These are phyloP conservation scores for Epichloe elymi DNA, from an alignment of 2,329 filamentous ascomycete genomes.

Conservation along the genomic window DNA sequence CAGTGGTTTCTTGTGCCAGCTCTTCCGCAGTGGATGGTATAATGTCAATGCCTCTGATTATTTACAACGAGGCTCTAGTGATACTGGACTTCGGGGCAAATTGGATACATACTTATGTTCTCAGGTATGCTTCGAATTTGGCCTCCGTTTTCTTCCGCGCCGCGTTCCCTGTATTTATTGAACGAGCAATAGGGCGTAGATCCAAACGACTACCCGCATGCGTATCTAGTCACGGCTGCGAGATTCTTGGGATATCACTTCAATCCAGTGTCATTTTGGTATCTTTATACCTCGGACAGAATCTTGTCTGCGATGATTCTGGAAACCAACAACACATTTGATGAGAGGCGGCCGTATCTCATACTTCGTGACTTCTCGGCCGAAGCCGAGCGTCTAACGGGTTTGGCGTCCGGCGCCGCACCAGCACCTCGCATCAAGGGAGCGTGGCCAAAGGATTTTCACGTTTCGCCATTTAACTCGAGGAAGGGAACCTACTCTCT, in stretches of 20 bases:
- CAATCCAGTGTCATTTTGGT: constrained; percentile 71
- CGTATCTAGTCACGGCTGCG: constrained; percentile 59
- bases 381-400: constrained; percentile 8
- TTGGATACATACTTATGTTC: constrained; percentile 44
- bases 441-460: constrained; percentile 57
- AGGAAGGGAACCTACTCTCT: constrained; percentile 42
- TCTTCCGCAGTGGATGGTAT: constrained; percentile 33
- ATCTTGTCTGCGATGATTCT: constrained; percentile 51
- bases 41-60: constrained; percentile 47
- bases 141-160: constrained; percentile 6
- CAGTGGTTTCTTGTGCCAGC: constrained; percentile 1
- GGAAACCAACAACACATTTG: constrained; percentile 69
- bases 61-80: constrained; percentile 38
- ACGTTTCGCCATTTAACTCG: constrained; percentile 64
- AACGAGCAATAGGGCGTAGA: constrained; percentile 37
- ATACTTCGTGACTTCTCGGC: constrained; percentile 15
- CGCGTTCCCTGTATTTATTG: neutral
- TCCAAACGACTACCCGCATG: constrained; percentile 47
- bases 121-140: constrained; percentile 31
- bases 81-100: constrained; percentile 48
- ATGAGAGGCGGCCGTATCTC: constrained; percentile 41
- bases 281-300: constrained; percentile 50
- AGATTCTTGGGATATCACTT: constrained; percentile 57
- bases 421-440: constrained; percentile 26
- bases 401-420: neutral